Base-by-base conservation (phyloP, 441 rosid species). In the Syzygium malaccense region DNA sequence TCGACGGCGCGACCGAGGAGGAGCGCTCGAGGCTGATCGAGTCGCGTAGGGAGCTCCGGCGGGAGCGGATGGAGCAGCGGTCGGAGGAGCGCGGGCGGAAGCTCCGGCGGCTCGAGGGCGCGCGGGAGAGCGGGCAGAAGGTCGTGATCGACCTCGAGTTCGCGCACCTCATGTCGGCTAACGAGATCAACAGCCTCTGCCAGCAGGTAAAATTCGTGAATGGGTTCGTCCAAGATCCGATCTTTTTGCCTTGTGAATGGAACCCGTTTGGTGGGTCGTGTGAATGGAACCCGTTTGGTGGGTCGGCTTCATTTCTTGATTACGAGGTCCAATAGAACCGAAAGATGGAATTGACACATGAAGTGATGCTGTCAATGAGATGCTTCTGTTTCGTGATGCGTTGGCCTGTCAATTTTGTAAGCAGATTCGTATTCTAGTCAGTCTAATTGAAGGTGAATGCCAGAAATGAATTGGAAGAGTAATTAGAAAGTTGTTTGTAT, bases 111-210 rank as follows among this genome's bases (percentile, higher is more conserved):
- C 93, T 96, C 28, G 92, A 91, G 48, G 87, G 62, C 87, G 99
- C 97, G 45, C 95, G 93, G 90, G 93, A 92, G 75, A 33, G 54
- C 3, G 99, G 98, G 32, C 99, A 94, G 75, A 95, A 90, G 96
- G 92, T 98, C 33, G 95, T 97, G n/a, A 86, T 98, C 14, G 99
- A 98, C 90, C 96, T 97, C 30, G 98, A 95, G 62, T 97, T 98
- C 86, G 90, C 95, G 28, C 93, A 96, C 89, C 98, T 96, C 89
- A 96, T 96, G 98, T 94, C 96, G 14, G 71, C 92, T 32, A 87
- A 91, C 7, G 98, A 97, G 90, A 96, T 96, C 89, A 96, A 94
- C 66, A 96, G 98, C 92, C 97, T 97, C 54, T 95, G 96, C 90
- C 99, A 85, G 49, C 87, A 85, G 87, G 87, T 85, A 32, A 15